These are phyloP conservation scores for Tetrahymena borealis DNA, from an alignment of 73 alveolate species.

Conservation along the genomic window DNA sequence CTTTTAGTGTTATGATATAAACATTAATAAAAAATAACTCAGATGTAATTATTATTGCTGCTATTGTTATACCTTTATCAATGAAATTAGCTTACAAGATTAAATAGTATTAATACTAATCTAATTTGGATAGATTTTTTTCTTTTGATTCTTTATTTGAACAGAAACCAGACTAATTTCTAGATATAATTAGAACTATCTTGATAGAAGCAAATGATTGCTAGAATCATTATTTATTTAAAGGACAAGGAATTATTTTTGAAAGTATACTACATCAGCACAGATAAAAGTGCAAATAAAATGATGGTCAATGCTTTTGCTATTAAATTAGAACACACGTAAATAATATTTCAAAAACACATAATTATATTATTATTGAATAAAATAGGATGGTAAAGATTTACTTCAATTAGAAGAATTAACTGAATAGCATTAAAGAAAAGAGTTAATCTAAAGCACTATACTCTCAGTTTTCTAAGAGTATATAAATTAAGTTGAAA, in stretches of 20 bases:
- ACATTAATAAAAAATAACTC: neutral
- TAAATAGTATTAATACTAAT: neutral
- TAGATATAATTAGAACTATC: neutral
- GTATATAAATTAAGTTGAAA: neutral
- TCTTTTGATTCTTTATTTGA: neutral
- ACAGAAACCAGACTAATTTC: neutral
- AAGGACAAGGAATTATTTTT: neutral
- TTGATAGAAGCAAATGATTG: neutral
- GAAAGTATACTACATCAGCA: neutral
- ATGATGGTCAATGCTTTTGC: neutral
- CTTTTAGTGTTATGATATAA: neutral
- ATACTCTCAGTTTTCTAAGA: neutral
- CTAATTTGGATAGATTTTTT: neutral
- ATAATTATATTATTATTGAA: too few relatives aligned
- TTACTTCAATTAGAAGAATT: neutral
- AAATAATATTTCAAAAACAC: neutral
- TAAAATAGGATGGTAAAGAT: neutral
- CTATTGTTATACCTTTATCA: neutral
- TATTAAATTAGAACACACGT: neutral
- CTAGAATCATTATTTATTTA: neutral
- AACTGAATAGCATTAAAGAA: neutral
- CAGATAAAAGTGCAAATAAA: neutral
- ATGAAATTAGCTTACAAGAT: neutral
- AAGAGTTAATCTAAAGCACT: neutral
- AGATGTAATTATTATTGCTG: neutral